A percentile compares a stretch with the other conserved stretches of the same genome.
Evolutionary conservation across 371 early-diverging fungal species (phyloP).

Genomic region (Apophysomyces trapeziformis): DNA sequence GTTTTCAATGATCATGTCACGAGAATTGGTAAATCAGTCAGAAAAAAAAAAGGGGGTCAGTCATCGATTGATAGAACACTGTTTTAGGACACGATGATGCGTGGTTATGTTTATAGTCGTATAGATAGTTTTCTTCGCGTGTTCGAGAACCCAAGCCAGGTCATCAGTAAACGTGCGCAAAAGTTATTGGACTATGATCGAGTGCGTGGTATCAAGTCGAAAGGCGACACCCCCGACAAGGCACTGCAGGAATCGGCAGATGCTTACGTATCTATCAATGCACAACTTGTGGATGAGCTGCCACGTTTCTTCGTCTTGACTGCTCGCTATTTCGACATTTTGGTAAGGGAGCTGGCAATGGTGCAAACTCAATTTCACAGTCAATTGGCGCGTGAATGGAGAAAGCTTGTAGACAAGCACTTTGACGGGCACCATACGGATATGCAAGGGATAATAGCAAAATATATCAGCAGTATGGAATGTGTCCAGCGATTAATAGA

Average conservation of each 20-base stretch:
- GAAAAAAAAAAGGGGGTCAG: background rate
- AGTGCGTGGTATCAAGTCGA: conserved; percentile 57
- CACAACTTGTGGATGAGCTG: conserved; percentile 78
- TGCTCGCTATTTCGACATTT: conserved; percentile 64
- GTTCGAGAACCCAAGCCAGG: conserved; percentile 71
- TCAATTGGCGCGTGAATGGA: conserved; percentile 45
- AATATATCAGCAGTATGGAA: conserved; percentile 19
- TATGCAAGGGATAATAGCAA: conserved; percentile 12
- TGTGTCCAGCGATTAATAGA: conserved; percentile 13
- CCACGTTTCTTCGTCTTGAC: conserved; percentile 70
- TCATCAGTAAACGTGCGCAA: conserved; percentile 78
- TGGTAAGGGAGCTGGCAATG: conserved; percentile 60
- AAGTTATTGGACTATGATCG: conserved; percentile 82
- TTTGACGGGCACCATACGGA: conserved; percentile 3
- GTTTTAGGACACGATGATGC: conserved; percentile 30
- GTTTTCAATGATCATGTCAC: conserved; percentile 33
- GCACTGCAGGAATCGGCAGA: conserved; percentile 72
- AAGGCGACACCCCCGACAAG: conserved; percentile 69
- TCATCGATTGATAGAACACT: background rate
- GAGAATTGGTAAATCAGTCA: conserved; percentile 38
- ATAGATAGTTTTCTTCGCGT: conserved; percentile 63
- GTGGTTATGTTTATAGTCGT: conserved; percentile 54
- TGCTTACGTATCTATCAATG: conserved; percentile 75
- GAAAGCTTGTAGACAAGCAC: conserved; percentile 32
- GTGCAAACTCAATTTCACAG: conserved; percentile 62